Conservation (phyloP, 495 filamentous ascomycete species). For the Penicillium daleae region DNA sequence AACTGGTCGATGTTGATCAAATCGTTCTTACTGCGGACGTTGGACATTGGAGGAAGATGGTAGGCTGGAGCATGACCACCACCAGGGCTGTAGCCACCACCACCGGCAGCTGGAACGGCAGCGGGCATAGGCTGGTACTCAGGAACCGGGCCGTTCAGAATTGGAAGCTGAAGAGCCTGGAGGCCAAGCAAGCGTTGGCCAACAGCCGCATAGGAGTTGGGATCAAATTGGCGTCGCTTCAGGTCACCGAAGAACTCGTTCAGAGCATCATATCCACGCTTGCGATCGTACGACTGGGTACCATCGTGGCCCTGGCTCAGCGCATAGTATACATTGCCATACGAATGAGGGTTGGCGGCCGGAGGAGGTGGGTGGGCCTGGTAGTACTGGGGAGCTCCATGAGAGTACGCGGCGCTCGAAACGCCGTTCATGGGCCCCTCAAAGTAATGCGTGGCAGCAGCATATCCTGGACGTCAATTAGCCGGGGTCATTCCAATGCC, state of each 20-base stretch:
- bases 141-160: constrained; percentile 63
- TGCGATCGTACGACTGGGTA: constrained; percentile 63
- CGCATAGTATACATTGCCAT: constrained; percentile 75
- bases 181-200: constrained; percentile 77
- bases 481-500: not conserved
- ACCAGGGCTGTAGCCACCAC: constrained; percentile 54
- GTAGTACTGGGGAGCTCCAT: constrained; percentile 59
- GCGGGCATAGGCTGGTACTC: constrained; percentile 68
- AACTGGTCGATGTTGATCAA: constrained; percentile 89
- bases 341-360: constrained; percentile 52
- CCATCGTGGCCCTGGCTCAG: constrained; percentile 58
- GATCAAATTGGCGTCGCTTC: constrained; percentile 87
- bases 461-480: constrained; percentile 35
- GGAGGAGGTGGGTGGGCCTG: constrained; percentile 57
- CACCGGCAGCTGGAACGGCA: constrained; percentile 56
- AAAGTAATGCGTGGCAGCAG: constrained; percentile 49
- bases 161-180: constrained; percentile 69
- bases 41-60: constrained; percentile 79
- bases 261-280: constrained; percentile 83
- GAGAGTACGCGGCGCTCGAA: constrained; percentile 49
- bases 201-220: constrained; percentile 79
- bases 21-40: constrained; percentile 90
- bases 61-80: constrained; percentile 61
- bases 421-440: constrained; percentile 47
- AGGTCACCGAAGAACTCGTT: constrained; percentile 93